Conservation (phyloP, 768 basidiomycete genomes). For the Tephrocybe sp. region DNA sequence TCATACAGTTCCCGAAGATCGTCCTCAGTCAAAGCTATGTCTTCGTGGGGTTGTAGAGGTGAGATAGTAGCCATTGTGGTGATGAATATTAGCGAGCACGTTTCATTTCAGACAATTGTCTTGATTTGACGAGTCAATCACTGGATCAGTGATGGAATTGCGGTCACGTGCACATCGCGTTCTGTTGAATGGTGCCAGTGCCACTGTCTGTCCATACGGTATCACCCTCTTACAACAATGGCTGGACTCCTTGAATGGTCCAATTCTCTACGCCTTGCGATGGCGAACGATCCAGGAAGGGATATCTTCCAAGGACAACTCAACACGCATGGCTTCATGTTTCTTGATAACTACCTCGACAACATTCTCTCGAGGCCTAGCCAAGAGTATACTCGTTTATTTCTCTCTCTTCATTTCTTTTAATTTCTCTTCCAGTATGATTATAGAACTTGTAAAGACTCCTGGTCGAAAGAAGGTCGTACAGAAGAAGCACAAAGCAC, state of each 20-base stretch:
- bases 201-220: too few relatives aligned
- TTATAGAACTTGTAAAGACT: constrained; percentile 82
- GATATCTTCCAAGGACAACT: constrained; percentile 71
- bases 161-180: constrained; percentile 17
- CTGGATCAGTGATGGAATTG: not conserved
- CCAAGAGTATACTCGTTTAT: constrained; percentile 50
- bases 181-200: not conserved
- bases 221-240: constrained; percentile 9
- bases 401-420: not conserved
- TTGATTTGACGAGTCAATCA: too few relatives aligned
- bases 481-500: constrained; percentile 47
- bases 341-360: constrained; percentile 76
- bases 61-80: not conserved
- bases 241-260: constrained; percentile 68
- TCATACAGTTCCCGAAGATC: constrained; percentile 60
- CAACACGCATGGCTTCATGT: constrained; percentile 72
- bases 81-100: too few relatives aligned
- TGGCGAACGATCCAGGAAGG: constrained; percentile 71
- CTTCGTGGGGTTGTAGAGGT: not conserved
- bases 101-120: too few relatives aligned
- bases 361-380: constrained; percentile 65
- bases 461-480: constrained; percentile 69
- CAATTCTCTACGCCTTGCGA: constrained; percentile 59
- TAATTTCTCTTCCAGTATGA: constrained; percentile 41
- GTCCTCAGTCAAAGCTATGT: constrained; percentile 43